Percentiles rank a stretch among this genome's conserved stretches.
phyloP scores from a whole-genome alignment of 345 rosid species.

The Nasturtium officinale region DNA sequence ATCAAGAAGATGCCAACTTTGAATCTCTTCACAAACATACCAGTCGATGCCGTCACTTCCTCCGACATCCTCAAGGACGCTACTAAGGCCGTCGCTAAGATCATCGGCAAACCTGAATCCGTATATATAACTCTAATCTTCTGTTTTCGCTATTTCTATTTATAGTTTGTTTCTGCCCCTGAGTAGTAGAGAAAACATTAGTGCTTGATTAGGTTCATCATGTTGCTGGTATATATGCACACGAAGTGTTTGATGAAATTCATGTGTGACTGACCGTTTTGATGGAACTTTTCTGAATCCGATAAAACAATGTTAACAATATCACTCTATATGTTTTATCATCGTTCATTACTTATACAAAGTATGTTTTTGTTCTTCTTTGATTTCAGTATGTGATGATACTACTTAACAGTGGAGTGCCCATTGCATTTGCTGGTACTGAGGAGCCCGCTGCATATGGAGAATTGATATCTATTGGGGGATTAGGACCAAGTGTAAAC shows the following conservation, averaged over 20 bases:
- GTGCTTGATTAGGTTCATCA: neutral
- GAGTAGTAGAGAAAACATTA: too few species aligned
- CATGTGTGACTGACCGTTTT: neutral
- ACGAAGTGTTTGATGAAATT: constrained; percentile 20
- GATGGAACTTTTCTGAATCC: neutral
- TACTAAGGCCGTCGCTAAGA: constrained; percentile 81
- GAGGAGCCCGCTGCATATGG: constrained; percentile 94
- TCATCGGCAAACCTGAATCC: constrained; percentile 95
- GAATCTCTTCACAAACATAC: constrained; percentile 79
- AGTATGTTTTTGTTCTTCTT: neutral
- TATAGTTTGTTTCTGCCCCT: too few species aligned
- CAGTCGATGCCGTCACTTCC: constrained; percentile 78
- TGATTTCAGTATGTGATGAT: constrained; percentile 87
- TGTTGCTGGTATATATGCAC: neutral
- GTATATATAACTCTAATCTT: constrained; percentile 39
- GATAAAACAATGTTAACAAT: neutral
- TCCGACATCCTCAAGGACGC: constrained; percentile 94
- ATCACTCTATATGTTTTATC: neutral
- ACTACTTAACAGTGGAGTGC: constrained; percentile 78
- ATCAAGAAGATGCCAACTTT: constrained; percentile 72
- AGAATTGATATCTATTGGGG: constrained; percentile 83
- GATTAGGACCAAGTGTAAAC: constrained; percentile 72
- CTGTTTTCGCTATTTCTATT: neutral
- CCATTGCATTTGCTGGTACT: constrained; percentile 82
- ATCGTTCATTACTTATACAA: neutral